A percentile compares a stretch with the other conserved stretches of the same genome.
These are phyloP conservation scores for Raphanus raphanistrum DNA, from an alignment of 345 rosid genomes.

Conservation along the genomic window DNA sequence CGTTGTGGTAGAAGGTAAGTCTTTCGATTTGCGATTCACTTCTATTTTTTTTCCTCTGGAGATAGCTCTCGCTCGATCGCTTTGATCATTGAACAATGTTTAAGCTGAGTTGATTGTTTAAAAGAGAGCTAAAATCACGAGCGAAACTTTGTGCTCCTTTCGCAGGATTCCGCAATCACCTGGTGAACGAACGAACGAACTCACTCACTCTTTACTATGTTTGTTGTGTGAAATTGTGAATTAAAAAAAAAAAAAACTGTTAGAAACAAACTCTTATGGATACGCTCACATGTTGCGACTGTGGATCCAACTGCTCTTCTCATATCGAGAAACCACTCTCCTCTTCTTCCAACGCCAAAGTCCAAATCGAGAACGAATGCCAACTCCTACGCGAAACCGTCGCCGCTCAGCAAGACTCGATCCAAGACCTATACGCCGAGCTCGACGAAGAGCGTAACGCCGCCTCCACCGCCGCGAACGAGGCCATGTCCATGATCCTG, in stretches of 20 bases:
- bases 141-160: not conserved
- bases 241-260: not conserved
- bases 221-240: slow-evolving; percentile 3
- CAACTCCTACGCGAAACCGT: slow-evolving; percentile 72
- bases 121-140: slow-evolving; percentile 3
- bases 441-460: slow-evolving; percentile 97
- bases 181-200: not conserved
- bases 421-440: slow-evolving; percentile 67
- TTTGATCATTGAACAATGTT: not conserved
- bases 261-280: slow-evolving; percentile 51
- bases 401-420: slow-evolving; percentile 63
- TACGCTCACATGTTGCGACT: slow-evolving; percentile 55
- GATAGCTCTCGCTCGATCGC: not conserved
- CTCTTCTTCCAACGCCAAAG: slow-evolving; percentile 53
- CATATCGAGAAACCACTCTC: slow-evolving; percentile 29
- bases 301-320: slow-evolving; percentile 63
- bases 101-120: slow-evolving; percentile 12
- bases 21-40: not conserved
- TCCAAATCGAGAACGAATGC: slow-evolving; percentile 80
- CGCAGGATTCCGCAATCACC: not conserved
- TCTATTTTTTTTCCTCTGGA: too few relatives aligned
- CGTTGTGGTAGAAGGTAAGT: slow-evolving; percentile 25
- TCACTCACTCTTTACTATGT: slow-evolving; percentile 9
- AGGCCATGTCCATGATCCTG: slow-evolving; percentile 98
- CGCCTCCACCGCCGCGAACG: slow-evolving; percentile 87